Evolutionary conservation across 805 yeast species (phyloP).

Genomic region (Wickerhamomyces sydowiorum): DNA sequence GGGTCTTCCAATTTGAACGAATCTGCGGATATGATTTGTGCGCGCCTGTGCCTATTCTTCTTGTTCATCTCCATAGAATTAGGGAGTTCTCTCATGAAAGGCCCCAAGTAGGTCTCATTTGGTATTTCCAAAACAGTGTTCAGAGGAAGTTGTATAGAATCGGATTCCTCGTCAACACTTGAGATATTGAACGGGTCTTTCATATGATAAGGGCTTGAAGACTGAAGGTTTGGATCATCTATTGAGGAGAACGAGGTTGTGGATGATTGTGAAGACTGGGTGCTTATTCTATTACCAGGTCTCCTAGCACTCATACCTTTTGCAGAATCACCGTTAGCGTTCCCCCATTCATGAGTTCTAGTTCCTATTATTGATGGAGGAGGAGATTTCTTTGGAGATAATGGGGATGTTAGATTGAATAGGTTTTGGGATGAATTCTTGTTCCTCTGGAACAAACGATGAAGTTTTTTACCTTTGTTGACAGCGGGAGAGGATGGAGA

Average conservation of each 20-base stretch:
- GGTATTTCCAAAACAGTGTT: conserved; percentile 19
- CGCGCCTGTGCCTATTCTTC: conserved; percentile 18
- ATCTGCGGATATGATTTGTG: conserved; percentile 19
- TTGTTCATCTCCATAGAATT: conserved; percentile 3
- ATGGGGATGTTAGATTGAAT: conserved; percentile 10
- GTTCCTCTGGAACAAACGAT: conserved; percentile 19
- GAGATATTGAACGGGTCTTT: background rate
- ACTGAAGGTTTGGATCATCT: background rate
- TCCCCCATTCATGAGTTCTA: conserved; percentile 46
- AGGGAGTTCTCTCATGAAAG: background rate
- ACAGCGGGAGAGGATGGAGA: conserved; percentile 6
- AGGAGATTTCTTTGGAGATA: conserved; percentile 13
- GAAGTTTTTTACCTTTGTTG: conserved; percentile 14
- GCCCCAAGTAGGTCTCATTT: conserved; percentile 1
- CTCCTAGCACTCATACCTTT: background rate
- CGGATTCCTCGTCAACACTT: background rate
- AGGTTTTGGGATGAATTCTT: conserved; percentile 13
- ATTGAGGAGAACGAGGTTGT: background rate
- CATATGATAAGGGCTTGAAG: background rate
- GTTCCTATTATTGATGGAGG: conserved; percentile 40
- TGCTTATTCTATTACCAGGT: background rate
- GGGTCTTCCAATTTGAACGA: conserved; percentile 3
- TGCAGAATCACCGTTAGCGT: background rate
- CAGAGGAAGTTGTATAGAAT: conserved; percentile 9
- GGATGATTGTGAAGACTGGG: background rate